A percentile compares a stretch with the other conserved stretches of the same genome.
Evolutionary conservation across 345 rosid species (phyloP).

Genomic region (Hibiscus syriacus): DNA sequence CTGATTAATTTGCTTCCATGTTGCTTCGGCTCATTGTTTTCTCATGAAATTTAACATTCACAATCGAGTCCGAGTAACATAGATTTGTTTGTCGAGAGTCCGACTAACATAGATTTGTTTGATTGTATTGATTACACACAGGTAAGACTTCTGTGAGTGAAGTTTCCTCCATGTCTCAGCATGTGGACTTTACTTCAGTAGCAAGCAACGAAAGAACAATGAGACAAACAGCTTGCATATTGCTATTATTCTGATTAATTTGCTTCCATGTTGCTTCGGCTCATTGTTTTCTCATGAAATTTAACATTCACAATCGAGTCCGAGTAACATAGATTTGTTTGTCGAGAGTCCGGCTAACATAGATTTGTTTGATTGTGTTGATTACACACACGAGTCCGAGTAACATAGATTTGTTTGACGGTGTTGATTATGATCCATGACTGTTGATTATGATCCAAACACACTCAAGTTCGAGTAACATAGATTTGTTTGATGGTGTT

Average conservation of each 20-base stretch:
- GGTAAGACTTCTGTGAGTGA: slow-evolving; percentile 26
- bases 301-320: neutral
- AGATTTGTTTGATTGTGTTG: neutral
- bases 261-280: neutral
- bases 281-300: neutral
- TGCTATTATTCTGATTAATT: neutral
- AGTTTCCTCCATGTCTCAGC: too few relatives aligned
- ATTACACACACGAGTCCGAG: neutral
- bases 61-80: too few relatives aligned
- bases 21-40: neutral
- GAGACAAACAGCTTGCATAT: neutral
- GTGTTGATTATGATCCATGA: neutral
- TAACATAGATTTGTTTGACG: neutral
- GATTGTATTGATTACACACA: too few relatives aligned
- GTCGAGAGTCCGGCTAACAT: too few relatives aligned
- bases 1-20: neutral
- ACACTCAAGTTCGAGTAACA: neutral
- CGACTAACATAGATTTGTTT: too few relatives aligned
- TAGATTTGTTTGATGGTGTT: neutral
- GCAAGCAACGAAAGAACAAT: neutral
- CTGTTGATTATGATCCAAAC: neutral
- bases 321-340: neutral
- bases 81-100: neutral
- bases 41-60: too few relatives aligned
- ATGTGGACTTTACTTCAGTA: neutral